Evolutionary conservation across 2,329 filamentous ascomycete genomes (phyloP), one percentile per base, ranked within the genome.

Genomic region (Periconia sp.): DNA sequence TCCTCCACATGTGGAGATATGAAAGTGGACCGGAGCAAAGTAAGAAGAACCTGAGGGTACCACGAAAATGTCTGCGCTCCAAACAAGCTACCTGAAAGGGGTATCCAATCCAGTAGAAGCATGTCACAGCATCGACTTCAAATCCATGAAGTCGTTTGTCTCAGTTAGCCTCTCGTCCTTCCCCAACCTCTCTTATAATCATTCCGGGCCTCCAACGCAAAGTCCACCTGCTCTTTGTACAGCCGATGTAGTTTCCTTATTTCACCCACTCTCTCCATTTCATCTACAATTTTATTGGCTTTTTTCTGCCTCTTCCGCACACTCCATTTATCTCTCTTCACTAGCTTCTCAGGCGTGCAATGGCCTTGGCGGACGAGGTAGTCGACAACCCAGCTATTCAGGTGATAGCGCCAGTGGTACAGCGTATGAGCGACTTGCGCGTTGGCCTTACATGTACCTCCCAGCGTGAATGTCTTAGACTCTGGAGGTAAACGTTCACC

Each of bases 381-480:
- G 19, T 79, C 76, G 17, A 86, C 75, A 0, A 92, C 84, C 79
- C 81, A 88, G 51, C 85, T 78, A 59, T 88, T 85, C n/a, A 92
- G 80, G 32, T 84, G 81, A 46, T 81, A 82, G 43, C 86, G 85
- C 89, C 89, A 92, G 69, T 94, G 89, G 4, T 83, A 78, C 3
- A 92, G 76, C 1, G 78, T 79, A 60, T 92, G 88, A 0, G 87
- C 85, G 26, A 85, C 85, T 51, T 83, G 76, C 0, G 88, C 87
- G 52, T 86, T 86, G 22, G 72, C 70, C 58, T 78, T 81, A 72
- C 84, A 88, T 46, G 63, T 66, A 4, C 48, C 54, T 22, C 66
- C 66, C 2, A 69, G 50, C 1, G 59, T 56, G 48, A 69, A 69
- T 33, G 46, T 40, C 12, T 60, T 58, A 12, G 50, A 55, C 21